Evolutionary conservation across 495 filamentous ascomycete genomes (phyloP).

Genomic region (Hyaloscypha variabilis): DNA sequence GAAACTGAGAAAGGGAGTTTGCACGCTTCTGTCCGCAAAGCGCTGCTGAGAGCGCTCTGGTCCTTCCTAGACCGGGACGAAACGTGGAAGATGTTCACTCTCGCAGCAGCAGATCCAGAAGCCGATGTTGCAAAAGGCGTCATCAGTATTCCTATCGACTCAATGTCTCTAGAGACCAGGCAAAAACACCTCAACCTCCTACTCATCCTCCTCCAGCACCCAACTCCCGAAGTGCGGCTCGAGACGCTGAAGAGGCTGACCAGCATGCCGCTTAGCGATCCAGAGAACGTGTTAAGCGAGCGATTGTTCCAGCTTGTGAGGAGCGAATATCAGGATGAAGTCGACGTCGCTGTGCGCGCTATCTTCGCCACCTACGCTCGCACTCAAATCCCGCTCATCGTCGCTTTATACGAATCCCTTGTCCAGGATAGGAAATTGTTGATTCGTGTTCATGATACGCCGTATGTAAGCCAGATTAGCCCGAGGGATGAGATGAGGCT

Average conservation of each 20-base stretch:
- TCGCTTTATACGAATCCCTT: background rate
- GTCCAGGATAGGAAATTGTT: background rate
- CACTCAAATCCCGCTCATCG: background rate
- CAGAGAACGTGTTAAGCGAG: background rate
- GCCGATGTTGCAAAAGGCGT: conserved; percentile 7
- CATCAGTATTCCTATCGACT: background rate
- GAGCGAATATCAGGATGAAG: background rate
- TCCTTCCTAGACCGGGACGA: conserved; percentile 1
- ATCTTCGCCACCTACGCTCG: conserved; percentile 7
- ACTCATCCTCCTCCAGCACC: background rate
- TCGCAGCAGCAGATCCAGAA: background rate
- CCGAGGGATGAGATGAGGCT: background rate
- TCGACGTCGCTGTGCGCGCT: background rate
- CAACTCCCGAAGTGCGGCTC: background rate
- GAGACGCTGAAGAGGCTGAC: background rate
- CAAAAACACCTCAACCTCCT: background rate
- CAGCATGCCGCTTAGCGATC: background rate
- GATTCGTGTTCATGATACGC: background rate
- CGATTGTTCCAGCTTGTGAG: conserved; percentile 2
- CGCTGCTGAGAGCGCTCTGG: conserved; percentile 5
- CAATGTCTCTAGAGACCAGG: background rate
- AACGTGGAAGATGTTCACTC: conserved; percentile 6
- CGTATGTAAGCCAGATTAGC: background rate
- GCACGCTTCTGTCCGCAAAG: conserved; percentile 5
- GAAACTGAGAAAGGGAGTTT: background rate